These are phyloP conservation scores for Epichloe hybrida DNA, from an alignment of 2,329 filamentous ascomycete genomes.

Conservation along the genomic window DNA sequence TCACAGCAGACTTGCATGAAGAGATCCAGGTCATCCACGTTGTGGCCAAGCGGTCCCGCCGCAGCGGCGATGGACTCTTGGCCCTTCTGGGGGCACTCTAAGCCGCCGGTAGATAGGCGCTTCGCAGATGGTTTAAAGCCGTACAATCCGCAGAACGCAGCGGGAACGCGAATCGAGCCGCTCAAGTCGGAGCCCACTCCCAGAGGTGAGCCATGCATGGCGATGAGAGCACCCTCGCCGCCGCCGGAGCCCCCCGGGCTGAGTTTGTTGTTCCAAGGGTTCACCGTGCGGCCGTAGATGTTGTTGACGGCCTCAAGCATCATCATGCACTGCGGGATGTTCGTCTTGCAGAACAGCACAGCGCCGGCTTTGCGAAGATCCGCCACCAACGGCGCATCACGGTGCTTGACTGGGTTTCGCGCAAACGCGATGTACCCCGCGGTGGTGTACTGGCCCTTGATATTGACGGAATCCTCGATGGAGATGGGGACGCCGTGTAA, in stretches of 20 bases:
- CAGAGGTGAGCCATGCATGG: slow-evolving; percentile 26
- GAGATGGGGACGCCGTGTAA: slow-evolving; percentile 47
- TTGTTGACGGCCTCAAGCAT: slow-evolving; percentile 49
- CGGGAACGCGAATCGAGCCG: slow-evolving; percentile 25
- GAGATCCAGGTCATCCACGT: slow-evolving; percentile 21
- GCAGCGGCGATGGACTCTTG: slow-evolving; percentile 22
- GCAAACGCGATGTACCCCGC: slow-evolving; percentile 18
- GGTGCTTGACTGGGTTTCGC: neutral
- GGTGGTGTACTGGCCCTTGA: slow-evolving; percentile 4
- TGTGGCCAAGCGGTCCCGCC: slow-evolving; percentile 21
- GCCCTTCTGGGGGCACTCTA: slow-evolving; percentile 17
- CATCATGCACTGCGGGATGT: slow-evolving; percentile 46
- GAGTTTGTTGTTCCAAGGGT: slow-evolving; percentile 46
- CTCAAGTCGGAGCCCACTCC: slow-evolving; percentile 30
- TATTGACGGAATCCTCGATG: slow-evolving; percentile 13
- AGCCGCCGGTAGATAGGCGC: slow-evolving; percentile 15
- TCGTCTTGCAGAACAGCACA: slow-evolving; percentile 53
- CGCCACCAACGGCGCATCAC: slow-evolving; percentile 3
- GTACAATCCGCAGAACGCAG: slow-evolving; percentile 22
- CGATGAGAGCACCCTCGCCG: slow-evolving; percentile 33
- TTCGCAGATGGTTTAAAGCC: slow-evolving; percentile 22
- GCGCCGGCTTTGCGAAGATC: slow-evolving; percentile 6
- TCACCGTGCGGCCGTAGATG: slow-evolving; percentile 47
- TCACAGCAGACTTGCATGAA: slow-evolving; percentile 21
- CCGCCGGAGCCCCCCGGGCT: slow-evolving; percentile 54